Conservation (phyloP, 2,329 filamentous ascomycete genomes). For the Tolypocladium guangdongense region DNA sequence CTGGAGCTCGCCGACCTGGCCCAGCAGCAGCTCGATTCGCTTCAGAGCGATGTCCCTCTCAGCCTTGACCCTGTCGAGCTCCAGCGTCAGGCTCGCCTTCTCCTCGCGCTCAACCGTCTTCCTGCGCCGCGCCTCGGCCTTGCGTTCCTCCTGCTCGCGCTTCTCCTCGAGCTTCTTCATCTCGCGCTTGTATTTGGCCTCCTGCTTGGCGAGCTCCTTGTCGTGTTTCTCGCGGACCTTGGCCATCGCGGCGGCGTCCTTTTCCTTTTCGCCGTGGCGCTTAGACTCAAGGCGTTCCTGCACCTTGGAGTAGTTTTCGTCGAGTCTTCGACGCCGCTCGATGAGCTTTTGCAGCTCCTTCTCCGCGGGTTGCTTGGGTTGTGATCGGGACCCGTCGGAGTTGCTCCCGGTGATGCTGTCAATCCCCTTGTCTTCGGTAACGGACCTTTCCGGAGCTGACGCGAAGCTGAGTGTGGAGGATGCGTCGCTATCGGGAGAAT, state of each 20-base stretch:
- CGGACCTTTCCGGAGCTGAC: constrained; percentile 31
- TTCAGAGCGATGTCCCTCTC: constrained; percentile 42
- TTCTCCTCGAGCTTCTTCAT: constrained; percentile 54
- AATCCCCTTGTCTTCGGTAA: constrained; percentile 15
- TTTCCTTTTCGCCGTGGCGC: constrained; percentile 34
- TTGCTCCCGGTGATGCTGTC: constrained; percentile 15
- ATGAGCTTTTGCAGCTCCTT: constrained; percentile 56
- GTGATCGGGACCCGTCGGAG: constrained; percentile 28
- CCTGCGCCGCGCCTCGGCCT: constrained; percentile 38
- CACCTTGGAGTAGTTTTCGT: constrained; percentile 49
- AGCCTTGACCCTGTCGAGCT: constrained; percentile 39
- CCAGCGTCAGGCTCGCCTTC: constrained; percentile 33
- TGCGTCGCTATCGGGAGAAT: constrained; percentile 25
- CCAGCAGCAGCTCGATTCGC: constrained; percentile 43
- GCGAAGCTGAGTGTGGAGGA: constrained; percentile 38
- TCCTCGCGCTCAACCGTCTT: constrained; percentile 46
- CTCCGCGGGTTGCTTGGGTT: constrained; percentile 26
- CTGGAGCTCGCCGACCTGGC: constrained; percentile 46
- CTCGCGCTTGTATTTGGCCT: constrained; percentile 55
- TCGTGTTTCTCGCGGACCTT: constrained; percentile 55
- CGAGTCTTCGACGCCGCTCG: constrained; percentile 48
- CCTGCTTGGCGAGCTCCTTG: constrained; percentile 51
- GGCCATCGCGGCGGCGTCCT: constrained; percentile 38
- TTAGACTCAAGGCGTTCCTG: constrained; percentile 35
- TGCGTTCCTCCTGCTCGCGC: constrained; percentile 49